phyloP scores from a whole-genome alignment of 108 stramenopile genomes.

The Licmophora abbreviata region DNA sequence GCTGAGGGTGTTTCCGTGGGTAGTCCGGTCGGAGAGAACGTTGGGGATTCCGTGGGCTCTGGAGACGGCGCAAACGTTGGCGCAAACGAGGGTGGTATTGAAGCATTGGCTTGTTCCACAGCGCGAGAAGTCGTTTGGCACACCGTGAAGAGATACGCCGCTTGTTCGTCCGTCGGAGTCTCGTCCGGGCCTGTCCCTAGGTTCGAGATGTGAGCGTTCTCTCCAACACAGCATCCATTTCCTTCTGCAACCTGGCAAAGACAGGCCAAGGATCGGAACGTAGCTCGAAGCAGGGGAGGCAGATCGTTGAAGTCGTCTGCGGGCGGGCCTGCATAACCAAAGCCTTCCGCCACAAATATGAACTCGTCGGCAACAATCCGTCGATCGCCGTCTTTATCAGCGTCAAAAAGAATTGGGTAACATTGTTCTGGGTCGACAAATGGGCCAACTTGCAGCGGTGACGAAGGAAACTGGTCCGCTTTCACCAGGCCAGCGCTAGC shows the following conservation, averaged over 20 bases:
- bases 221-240: constrained; percentile 28
- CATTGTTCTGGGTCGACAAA: constrained; percentile 9
- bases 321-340: constrained; percentile 24
- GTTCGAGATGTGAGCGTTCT: constrained; percentile 22
- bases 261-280: constrained; percentile 30
- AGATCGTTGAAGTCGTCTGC: constrained; percentile 16
- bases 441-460: not conserved
- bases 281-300: constrained; percentile 18
- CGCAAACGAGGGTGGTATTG: not conserved
- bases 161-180: constrained; percentile 10
- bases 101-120: not conserved
- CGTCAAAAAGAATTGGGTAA: constrained; percentile 17
- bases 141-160: constrained; percentile 23
- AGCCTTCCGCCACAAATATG: constrained; percentile 21
- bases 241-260: constrained; percentile 21
- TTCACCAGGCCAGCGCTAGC: too few species aligned
- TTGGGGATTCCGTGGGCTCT: constrained; percentile 2
- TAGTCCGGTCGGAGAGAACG: constrained; percentile 4
- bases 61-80: not conserved
- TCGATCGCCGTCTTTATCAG: constrained; percentile 28
- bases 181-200: constrained; percentile 20
- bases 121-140: constrained; percentile 13
- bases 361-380: constrained; percentile 22
- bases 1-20: constrained; percentile 8
- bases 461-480: too few species aligned